Percentiles rank a stretch among this genome's conserved stretches.
phyloP scores from a whole-genome alignment of 2,329 filamentous ascomycete genomes.

The Penicillium sp. region DNA sequence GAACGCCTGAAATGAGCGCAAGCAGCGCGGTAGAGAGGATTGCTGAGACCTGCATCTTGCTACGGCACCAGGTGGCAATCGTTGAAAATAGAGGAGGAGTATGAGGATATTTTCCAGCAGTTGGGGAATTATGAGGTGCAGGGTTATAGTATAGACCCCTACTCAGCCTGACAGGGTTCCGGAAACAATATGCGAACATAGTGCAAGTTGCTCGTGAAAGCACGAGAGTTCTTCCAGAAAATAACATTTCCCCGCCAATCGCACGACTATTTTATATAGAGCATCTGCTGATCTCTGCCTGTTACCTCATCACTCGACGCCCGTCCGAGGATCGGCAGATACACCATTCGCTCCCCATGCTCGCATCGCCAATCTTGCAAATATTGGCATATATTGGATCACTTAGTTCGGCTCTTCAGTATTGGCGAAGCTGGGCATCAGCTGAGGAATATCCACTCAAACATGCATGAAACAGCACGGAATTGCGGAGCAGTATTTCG shows the following conservation, averaged over 20 bases:
- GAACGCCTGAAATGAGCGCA: not conserved
- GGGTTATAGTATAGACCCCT: too few species aligned
- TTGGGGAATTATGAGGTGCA: too few species aligned
- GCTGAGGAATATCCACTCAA: not conserved
- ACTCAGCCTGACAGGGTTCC: too few species aligned
- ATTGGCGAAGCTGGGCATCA: not conserved
- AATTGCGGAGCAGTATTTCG: not conserved
- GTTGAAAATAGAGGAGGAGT: not conserved
- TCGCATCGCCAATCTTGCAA: too few species aligned
- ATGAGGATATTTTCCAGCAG: not conserved
- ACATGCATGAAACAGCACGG: not conserved
- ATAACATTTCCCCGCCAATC: not conserved
- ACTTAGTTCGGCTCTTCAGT: not conserved
- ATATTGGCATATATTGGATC: not conserved
- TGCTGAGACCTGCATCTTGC: not conserved
- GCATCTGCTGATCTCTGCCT: not conserved
- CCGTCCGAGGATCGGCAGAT: not conserved
- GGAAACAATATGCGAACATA: too few species aligned
- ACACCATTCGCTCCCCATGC: too few species aligned
- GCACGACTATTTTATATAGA: not conserved
- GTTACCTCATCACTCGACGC: not conserved
- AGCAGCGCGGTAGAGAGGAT: not conserved
- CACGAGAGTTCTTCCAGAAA: not conserved
- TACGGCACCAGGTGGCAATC: too few species aligned
- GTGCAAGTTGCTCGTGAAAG: not conserved